These are phyloP conservation scores for Lipomyces spencermartinsiae DNA, from an alignment of 805 yeast species.

Conservation along the genomic window DNA sequence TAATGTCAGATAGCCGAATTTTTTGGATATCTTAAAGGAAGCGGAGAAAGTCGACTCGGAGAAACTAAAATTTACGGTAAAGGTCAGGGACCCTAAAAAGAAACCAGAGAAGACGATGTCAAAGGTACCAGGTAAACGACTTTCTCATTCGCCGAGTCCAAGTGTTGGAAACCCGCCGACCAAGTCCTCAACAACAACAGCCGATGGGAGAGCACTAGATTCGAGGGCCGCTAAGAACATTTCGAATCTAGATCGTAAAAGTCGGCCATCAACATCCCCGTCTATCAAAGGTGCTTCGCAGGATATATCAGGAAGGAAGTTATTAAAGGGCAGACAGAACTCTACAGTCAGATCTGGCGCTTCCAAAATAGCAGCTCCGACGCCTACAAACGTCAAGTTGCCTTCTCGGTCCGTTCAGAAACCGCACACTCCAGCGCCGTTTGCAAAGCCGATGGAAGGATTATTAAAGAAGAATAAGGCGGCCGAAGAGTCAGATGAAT, in stretches of 20 bases:
- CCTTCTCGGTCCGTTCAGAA: not conserved
- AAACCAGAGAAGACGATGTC: constrained; percentile 19
- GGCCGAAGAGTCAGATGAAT: constrained; percentile 38
- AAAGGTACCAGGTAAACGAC: not conserved
- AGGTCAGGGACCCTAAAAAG: constrained; percentile 42
- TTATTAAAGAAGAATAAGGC: constrained; percentile 52
- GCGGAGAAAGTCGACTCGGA: constrained; percentile 65
- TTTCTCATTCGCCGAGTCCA: constrained; percentile 3
- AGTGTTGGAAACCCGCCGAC: not conserved
- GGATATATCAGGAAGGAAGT: not conserved
- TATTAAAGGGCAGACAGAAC: not conserved
- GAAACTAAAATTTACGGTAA: constrained; percentile 53
- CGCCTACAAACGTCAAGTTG: not conserved
- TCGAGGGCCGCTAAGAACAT: not conserved
- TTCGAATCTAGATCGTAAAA: not conserved
- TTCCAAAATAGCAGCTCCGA: not conserved
- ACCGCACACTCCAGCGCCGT: constrained; percentile 52
- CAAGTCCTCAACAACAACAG: not conserved
- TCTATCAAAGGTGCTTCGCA: not conserved
- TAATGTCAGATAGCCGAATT: constrained; percentile 53
- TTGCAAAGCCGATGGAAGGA: constrained; percentile 46
- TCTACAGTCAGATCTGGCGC: not conserved
- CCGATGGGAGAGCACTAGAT: not conserved
- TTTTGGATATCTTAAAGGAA: constrained; percentile 70
- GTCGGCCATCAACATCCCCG: not conserved